Base-by-base conservation (phyloP, 2,329 filamentous ascomycete species). In the Ceratocystis alfenasii region DNA sequence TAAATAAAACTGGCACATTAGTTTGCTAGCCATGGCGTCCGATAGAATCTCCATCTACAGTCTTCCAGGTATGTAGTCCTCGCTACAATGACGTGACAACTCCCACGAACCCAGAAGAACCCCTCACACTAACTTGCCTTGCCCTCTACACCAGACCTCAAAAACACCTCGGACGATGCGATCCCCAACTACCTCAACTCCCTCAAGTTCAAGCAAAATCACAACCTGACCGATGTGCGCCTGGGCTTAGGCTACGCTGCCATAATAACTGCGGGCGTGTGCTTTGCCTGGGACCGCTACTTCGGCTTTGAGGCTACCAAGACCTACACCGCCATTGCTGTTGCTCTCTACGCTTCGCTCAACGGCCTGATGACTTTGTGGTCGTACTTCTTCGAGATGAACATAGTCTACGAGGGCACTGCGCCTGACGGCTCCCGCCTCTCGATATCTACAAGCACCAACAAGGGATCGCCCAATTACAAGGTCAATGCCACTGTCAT, bases 141-240 rank as follows among this genome's bases (percentile, higher is more conserved):
- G 5, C 64, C 45, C 33, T 33, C 53, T 25, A 65, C 55, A 41
- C 25, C 74, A 95, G 94, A 97, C 75, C 87, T 99, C 69, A 97
- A 97, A 77, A 95, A 94, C 78, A 95, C 92, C 48, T 90, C 89
- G 70, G 94, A 99, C 78, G 94, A 99, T 77, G 90, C 92, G 66
- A 87, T 99, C 68, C 86, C 89, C 67, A 91, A 94, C 77, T 97
- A 97, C 79, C 86, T 99, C 69, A 93, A 90, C 76, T 89, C 86
- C 41, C 85, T 97, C 74, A 86, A 81, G 70, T 96, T 96, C 80
- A 83, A 79, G 69, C 91, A 95, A 76, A 86, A 88, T 69, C 87
- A 97, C 78, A 81, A 77, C 67, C 85, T 94, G 61, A 85, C 86
- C 71, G 92, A 97, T 73, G 83, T 95, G 61, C 89, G 90, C 65